phyloP scores from a whole-genome alignment of 768 basidiomycete genomes.

The Naganishia onofrii region DNA sequence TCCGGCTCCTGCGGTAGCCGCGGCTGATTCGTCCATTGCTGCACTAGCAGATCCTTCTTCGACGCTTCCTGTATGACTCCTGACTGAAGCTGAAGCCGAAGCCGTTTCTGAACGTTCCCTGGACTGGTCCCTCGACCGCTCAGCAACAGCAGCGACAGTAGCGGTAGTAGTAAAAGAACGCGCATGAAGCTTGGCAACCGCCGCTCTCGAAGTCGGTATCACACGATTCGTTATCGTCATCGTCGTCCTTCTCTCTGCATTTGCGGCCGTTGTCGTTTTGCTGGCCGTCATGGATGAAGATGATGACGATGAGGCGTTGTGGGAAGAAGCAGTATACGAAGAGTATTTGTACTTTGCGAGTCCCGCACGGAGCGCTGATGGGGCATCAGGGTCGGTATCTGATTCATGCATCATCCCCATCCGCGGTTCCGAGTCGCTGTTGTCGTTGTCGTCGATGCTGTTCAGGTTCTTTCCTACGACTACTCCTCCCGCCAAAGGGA shows the following conservation, averaged over 20 bases:
- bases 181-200: background rate
- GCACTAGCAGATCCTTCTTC: background rate
- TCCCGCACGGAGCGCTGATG: conserved; percentile 6
- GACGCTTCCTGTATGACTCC: background rate
- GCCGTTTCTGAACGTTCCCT: background rate
- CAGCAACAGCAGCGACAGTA: no score
- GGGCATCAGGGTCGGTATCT: background rate
- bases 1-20: background rate
- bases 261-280: no score
- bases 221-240: background rate
- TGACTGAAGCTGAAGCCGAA: background rate
- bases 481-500: no score
- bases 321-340: background rate
- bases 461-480: no score
- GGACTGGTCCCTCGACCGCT: no score
- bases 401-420: background rate
- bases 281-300: no score
- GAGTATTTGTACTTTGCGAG: conserved; percentile 20
- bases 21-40: background rate
- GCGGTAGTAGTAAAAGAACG: background rate
- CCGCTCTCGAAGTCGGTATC: conserved; percentile 24
- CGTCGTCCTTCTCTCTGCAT: background rate
- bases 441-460: no score
- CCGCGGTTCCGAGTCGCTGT: background rate
- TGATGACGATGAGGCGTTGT: no score